Evolutionary conservation across 805 yeast species (phyloP), one percentile per base, ranked within the genome.

Genomic region (Candida chilensis): DNA sequence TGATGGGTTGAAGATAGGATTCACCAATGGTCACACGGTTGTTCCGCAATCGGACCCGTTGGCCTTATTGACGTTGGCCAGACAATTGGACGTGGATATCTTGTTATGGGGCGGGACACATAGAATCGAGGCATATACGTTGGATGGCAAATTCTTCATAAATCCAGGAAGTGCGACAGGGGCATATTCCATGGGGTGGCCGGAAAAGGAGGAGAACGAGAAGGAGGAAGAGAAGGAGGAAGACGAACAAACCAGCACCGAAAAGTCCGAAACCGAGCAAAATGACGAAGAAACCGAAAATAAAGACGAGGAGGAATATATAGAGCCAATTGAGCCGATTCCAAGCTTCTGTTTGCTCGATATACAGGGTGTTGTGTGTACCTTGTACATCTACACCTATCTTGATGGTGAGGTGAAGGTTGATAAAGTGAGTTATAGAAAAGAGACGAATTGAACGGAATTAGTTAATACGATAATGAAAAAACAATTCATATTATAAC

Each of bases 161-260:
- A 90, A 85, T 50, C 97, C 98, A 0, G 98, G 98, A 0, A 81
- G 94, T 48, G 94, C 94, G 25, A 88, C 96, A 0, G 98, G 98
- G 16, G 96, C 96, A 0, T 74, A 70, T 40, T 68, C 70, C 26
- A 69, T 82, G 19, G 57, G 52, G 29, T 79, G 77, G 44, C 74
- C 77, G 57, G 77, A 77, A 34, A 65, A 61, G 5, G 67, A 64
- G 2, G 74, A 69, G 13, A 78, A 68, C 3, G 64, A 67, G 3
- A 58, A 49, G 4, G 55, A 48, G 2, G 45, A 37, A 16, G 43
- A 40, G n/a, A 42, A 29, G 16, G 64, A 49, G 4, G 56, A 52
- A 5, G 58, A 53, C 8, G 60, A 51, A 8, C 48, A 49, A 9
- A n/a, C n/a, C n/a, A n/a, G n/a, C n/a, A n/a, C n/a, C n/a, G 49